A percentile compares a stretch with the other conserved stretches of the same genome.
phyloP scores from a whole-genome alignment of 2,329 filamentous ascomycete genomes.

The Pseudocercospora fijiensis region DNA sequence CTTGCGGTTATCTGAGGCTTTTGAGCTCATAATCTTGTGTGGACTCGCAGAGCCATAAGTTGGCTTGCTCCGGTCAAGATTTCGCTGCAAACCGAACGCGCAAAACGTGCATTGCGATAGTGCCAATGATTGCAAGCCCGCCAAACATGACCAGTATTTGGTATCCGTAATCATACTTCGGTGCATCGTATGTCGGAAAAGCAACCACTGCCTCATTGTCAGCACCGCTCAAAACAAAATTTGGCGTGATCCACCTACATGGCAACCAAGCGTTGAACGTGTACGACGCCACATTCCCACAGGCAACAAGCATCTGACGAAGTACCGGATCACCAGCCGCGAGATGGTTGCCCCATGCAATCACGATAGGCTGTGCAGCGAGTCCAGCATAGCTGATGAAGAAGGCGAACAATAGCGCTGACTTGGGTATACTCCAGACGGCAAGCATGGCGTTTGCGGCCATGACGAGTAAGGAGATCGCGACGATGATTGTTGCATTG shows the following conservation, averaged over 20 bases:
- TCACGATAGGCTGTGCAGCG: slow-evolving; percentile 19
- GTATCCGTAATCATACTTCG: slow-evolving; percentile 22
- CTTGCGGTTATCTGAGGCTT: too few relatives aligned
- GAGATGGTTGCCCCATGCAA: slow-evolving; percentile 17
- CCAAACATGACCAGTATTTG: slow-evolving; percentile 22
- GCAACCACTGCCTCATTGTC: slow-evolving; percentile 8
- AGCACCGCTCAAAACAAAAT: not conserved
- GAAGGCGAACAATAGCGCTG: slow-evolving; percentile 13
- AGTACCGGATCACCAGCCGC: slow-evolving; percentile 17
- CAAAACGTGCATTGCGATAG: slow-evolving; percentile 3
- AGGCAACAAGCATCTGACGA: slow-evolving; percentile 22
- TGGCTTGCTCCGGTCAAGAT: not conserved
- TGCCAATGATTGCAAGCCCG: slow-evolving; percentile 15
- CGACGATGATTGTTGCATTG: slow-evolving; percentile 12
- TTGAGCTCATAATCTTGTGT: too few relatives aligned
- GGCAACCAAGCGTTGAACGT: slow-evolving; percentile 21
- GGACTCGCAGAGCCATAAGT: too few relatives aligned
- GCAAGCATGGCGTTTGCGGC: slow-evolving; percentile 16
- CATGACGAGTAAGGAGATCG: slow-evolving; percentile 9
- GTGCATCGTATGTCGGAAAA: slow-evolving; percentile 25
- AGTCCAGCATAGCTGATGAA: slow-evolving; percentile 15
- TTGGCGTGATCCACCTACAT: not conserved
- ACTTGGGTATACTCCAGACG: slow-evolving; percentile 14
- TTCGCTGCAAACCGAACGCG: slow-evolving; percentile 9
- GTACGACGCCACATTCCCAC: slow-evolving; percentile 18